Evolutionary conservation across 2,329 filamentous ascomycete genomes (phyloP), one percentile per base, ranked within the genome.

Genomic region (Fonsecaea monophora): DNA sequence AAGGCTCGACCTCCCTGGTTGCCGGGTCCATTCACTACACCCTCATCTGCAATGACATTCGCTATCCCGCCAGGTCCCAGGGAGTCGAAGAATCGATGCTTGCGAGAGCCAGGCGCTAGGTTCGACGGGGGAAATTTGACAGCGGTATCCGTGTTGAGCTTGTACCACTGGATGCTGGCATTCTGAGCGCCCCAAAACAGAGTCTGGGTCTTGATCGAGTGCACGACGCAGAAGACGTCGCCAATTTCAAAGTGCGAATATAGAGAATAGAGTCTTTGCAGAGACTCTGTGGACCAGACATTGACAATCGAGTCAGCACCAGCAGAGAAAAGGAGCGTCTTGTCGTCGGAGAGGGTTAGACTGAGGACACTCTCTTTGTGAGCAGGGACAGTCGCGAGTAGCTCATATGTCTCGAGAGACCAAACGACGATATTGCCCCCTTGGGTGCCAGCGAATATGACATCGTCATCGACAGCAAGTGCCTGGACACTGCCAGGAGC

Each of bases 181-280:
- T 98, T 97, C 76, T 98, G 95, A 0, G 93, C 92, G 65, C 95
- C 95, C 53, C 97, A 86, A 77, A 97, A 98, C 3, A 97, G 85
- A 0, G 91, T 96, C 72, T 94, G 87, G 73, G 92, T 84, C 71
- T 88, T 85, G 6, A 88, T 82, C 3, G 93, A 97, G 78, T 96
- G 97, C 1, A 90, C 90, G n/a, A 97, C 89, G 73, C 92, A 96
- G 77, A 98, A 98, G 66, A 99, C 88, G 80, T 99, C 95, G 67
- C 95, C 95, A 48, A 97, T 91, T 73, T 98, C 95, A 78, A 96
- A 94, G 57, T 90, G 90, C 69, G 93, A 96, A 82, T 96, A 96
- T 68, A 98, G 91, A 70, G 95, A 92, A 81, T 94, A 95, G 0
- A 95, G 84, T 34, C 91, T 89, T 64, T 85, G 86, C 77, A 97